Evolutionary conservation across 192 early-diverging fungal species (phyloP).

Genomic region (Ambispora gerdemannii): DNA sequence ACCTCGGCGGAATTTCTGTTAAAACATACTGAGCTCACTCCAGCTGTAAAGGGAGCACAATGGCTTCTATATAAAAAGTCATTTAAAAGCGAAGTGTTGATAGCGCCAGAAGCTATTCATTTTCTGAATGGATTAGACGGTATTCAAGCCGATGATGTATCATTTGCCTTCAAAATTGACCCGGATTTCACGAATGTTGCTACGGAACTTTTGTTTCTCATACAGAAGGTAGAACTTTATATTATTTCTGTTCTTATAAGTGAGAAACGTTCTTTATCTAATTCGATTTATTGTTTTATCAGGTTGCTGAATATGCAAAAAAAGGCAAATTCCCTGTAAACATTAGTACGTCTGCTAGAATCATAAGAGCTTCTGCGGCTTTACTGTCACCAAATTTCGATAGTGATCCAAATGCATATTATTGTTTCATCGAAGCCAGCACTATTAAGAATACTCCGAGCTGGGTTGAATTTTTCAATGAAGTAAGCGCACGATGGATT

Average conservation of each 20-base stretch:
- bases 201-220: not conserved
- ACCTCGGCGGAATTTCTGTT: slow-evolving; percentile 9
- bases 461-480: too few relatives aligned
- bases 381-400: too few relatives aligned
- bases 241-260: not conserved
- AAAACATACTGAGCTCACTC: slow-evolving; percentile 17
- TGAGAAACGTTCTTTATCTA: too few relatives aligned
- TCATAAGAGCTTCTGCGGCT: slow-evolving; percentile 35
- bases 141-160: slow-evolving; percentile 4
- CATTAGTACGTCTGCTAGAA: slow-evolving; percentile 17
- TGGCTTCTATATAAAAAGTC: too few relatives aligned
- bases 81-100: not conserved
- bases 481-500: slow-evolving; percentile 20
- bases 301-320: not conserved
- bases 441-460: too few relatives aligned
- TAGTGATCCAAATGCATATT: too few relatives aligned
- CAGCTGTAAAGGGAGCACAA: not conserved
- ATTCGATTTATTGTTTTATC: too few relatives aligned
- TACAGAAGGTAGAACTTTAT: not conserved
- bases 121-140: slow-evolving; percentile 31
- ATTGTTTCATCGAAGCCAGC: too few relatives aligned
- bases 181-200: not conserved
- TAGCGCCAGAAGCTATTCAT: slow-evolving; percentile 32
- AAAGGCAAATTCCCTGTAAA: not conserved
- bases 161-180: slow-evolving; percentile 34